A percentile compares a stretch with the other conserved stretches of the same genome.
Evolutionary conservation across 495 filamentous ascomycete genomes (phyloP).

Genomic region (Chlorociboria aeruginascens): DNA sequence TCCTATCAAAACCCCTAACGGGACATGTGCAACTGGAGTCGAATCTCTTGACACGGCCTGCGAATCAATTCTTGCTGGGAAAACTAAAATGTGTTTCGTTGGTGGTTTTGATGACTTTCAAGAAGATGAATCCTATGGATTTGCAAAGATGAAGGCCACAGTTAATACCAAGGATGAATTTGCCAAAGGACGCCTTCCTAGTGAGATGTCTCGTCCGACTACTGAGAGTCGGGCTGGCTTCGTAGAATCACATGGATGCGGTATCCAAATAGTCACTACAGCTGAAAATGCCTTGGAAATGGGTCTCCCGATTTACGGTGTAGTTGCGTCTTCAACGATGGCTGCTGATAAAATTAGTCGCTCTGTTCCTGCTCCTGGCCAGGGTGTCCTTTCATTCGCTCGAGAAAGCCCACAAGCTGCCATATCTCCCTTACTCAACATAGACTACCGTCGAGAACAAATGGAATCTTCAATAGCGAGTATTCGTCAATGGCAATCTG

Average conservation of each 20-base stretch:
- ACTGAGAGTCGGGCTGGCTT: conserved; percentile 92
- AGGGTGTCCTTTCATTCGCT: conserved; percentile 88
- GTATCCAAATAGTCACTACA: conserved; percentile 94
- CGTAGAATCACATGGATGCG: conserved; percentile 97
- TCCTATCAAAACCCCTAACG: conserved; percentile 96
- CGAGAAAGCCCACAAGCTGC: conserved; percentile 77
- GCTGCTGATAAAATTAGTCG: conserved; percentile 96
- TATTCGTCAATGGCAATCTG: no score
- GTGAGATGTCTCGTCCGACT: conserved; percentile 93
- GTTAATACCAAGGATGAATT: conserved; percentile 89
- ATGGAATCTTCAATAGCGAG: neutral
- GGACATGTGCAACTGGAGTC: conserved; percentile 90
- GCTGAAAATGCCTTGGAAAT: conserved; percentile 90
- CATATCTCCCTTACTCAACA: conserved; percentile 82
- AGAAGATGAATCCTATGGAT: conserved; percentile 91
- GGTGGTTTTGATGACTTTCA: conserved; percentile 98
- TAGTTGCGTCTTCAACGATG: conserved; percentile 82
- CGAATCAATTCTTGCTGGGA: conserved; percentile 92
- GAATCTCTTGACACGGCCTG: conserved; percentile 94
- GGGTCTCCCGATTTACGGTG: conserved; percentile 93
- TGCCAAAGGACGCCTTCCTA: conserved; percentile 79
- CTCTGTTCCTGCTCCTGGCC: conserved; percentile 87
- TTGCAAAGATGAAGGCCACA: conserved; percentile 98
- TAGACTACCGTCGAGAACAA: conserved; percentile 59
- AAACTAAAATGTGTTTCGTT: conserved; percentile 88